These are phyloP conservation scores for Leishmania lainsoni DNA, from an alignment of 208 protist genomes.

Conservation along the genomic window DNA sequence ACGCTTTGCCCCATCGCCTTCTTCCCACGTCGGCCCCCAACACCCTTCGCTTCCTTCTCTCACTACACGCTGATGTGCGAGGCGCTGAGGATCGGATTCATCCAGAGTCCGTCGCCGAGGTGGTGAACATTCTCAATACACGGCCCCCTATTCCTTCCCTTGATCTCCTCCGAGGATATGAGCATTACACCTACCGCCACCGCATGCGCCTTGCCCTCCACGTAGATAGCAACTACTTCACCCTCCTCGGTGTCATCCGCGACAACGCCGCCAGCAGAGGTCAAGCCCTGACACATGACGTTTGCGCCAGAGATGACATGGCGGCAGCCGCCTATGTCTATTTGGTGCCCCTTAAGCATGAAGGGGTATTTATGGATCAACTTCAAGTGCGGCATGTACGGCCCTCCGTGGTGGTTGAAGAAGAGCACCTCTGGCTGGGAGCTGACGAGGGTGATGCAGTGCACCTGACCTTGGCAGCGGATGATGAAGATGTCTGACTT, in stretches of 20 bases:
- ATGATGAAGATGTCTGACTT: slow-evolving; percentile 92
- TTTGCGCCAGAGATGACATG: slow-evolving; percentile 97
- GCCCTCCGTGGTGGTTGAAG: slow-evolving; percentile 96
- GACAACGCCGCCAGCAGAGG: slow-evolving; percentile 92
- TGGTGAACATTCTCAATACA: slow-evolving; percentile 97
- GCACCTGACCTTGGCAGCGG: slow-evolving; percentile 93
- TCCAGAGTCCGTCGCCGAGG: slow-evolving; percentile 97
- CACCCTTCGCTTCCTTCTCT: background rate
- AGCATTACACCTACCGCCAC: slow-evolving; percentile 93
- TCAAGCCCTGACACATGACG: slow-evolving; percentile 98
- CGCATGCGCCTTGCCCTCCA: slow-evolving; percentile 97
- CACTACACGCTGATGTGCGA: slow-evolving; percentile 75
- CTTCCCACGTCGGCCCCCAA: background rate
- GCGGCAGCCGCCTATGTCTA: slow-evolving; percentile 97
- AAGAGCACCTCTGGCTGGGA: slow-evolving; percentile 95
- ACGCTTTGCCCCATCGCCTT: background rate
- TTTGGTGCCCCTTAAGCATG: slow-evolving; percentile 95
- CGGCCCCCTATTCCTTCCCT: slow-evolving; percentile 88
- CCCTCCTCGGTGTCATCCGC: slow-evolving; percentile 54
- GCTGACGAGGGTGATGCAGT: slow-evolving; percentile 91
- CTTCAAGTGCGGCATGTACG: slow-evolving; percentile 95
- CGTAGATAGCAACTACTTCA: slow-evolving; percentile 87
- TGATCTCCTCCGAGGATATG: slow-evolving; percentile 94
- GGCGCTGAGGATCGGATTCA: slow-evolving; percentile 86
- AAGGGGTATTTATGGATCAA: slow-evolving; percentile 97